These are phyloP conservation scores for Quercus glauca DNA, from an alignment of 306 rosid genomes.

Conservation along the genomic window DNA sequence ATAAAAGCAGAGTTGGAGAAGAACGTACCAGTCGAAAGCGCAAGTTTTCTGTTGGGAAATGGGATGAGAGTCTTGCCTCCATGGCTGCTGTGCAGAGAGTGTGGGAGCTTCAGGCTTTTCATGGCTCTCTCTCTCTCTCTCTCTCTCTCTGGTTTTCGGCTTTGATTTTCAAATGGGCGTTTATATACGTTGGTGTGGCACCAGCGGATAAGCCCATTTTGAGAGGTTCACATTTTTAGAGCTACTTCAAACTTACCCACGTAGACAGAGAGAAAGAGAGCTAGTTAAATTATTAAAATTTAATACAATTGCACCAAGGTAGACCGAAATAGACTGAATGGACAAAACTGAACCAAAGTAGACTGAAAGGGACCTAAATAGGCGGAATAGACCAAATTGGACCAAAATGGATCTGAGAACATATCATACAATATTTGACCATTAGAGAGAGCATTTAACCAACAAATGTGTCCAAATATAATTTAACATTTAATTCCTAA, in stretches of 20 bases:
- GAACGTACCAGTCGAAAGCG: slow-evolving; percentile 29
- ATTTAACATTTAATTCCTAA: too few species aligned
- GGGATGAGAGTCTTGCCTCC: slow-evolving; percentile 26
- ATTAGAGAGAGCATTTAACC: too few species aligned
- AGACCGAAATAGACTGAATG: too few species aligned
- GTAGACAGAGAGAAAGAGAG: accelerated
- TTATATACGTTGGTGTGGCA: slow-evolving; percentile 22
- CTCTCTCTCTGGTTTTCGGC: background rate
- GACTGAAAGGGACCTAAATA: too few species aligned
- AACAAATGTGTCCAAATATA: too few species aligned
- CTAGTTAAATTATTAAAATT: too few species aligned
- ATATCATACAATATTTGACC: too few species aligned
- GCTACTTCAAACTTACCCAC: background rate
- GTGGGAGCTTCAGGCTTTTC: slow-evolving; percentile 41
- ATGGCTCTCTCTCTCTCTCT: slow-evolving; percentile 26
- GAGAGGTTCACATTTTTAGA: slow-evolving; percentile 22
- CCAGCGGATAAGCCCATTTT: slow-evolving; percentile 21
- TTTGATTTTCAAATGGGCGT: slow-evolving; percentile 15
- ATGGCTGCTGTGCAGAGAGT: slow-evolving; percentile 2
- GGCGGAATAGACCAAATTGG: too few species aligned
- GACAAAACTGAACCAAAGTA: accelerated
- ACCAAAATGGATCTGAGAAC: too few species aligned
- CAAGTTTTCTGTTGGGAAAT: slow-evolving; percentile 19
- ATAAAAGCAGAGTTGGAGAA: background rate
- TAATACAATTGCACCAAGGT: too few species aligned